Evolutionary conservation across 805 yeast genomes (phyloP), one percentile per base, ranked within the genome.

Genomic region (Spathaspora passalidarum): DNA sequence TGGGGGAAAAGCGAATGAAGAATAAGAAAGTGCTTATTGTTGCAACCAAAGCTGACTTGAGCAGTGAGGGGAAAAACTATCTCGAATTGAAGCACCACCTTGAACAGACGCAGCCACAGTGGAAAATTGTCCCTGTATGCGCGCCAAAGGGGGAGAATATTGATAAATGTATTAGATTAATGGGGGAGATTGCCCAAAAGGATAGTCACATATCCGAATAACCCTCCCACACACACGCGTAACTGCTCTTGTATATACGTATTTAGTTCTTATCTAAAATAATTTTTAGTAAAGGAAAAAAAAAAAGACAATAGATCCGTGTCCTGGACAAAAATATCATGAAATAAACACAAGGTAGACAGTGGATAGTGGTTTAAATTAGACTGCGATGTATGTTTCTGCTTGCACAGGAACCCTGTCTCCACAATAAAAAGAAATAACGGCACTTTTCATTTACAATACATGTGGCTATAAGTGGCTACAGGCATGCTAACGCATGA

Each of bases 21-120:
- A 67, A 65, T 29, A 90, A 90, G 57, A 76, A 72, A 36, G 76
- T 86, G 1, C 68, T 94, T 46, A 80, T 94, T 14, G 87, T 91
- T 8, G 97, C 92, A 13, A 91, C 97, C n/a, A 94, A 94, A 64
- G 98, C 97, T 1, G 99, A 94, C 61, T 56, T 88, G 17, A 78
- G 76, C 37, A 77, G 67, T 2, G 66, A 85, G 2, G 70, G 75
- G 34, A 72, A 67, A 3, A 79, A 73, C 39, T 92, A 69, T 54
- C 38, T 38, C 2, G 48, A 45, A 6, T 67, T 94, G 43, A 69
- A 68, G 38, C 59, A 61, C 0, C 78, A 65, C 54, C 78, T 80
- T n/a, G 62, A 62, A 5, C 51, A 32, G 6, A 42, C 45, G n/a
- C 61, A 61, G 0, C 26, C 29, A 10, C 49, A 48, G 10, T 89